A percentile compares a stretch with the other conserved stretches of the same genome.
Conservation (phyloP, 805 yeast genomes). For the Candida railenensis region DNA sequence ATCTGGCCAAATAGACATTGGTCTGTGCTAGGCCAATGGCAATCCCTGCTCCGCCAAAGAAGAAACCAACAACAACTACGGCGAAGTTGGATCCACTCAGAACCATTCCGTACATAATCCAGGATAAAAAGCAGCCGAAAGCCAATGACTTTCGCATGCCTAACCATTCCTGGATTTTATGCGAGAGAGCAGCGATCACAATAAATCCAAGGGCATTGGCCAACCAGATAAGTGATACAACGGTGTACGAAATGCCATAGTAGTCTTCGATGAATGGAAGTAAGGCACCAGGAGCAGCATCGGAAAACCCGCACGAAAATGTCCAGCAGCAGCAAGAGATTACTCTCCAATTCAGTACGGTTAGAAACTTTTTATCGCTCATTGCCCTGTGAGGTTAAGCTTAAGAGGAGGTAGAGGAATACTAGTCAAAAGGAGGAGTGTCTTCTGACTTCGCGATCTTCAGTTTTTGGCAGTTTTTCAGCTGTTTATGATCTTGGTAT, state of each 20-base stretch:
- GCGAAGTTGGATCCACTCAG: conserved; percentile 50
- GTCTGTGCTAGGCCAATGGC: conserved; percentile 51
- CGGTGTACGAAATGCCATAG: conserved; percentile 47
- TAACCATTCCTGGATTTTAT: conserved; percentile 37
- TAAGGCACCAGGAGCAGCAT: conserved; percentile 61
- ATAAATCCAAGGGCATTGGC: conserved; percentile 56
- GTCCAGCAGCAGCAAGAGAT: conserved; percentile 40
- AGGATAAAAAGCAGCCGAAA: conserved; percentile 34
- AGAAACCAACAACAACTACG: conserved; percentile 47
- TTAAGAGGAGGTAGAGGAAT: conserved; percentile 8
- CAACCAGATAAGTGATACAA: conserved; percentile 58
- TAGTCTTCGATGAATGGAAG: conserved; percentile 51
- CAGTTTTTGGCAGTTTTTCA: too few relatives aligned
- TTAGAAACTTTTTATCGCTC: neutral
- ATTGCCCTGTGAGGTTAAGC: conserved; percentile 16
- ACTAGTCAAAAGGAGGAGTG: too few relatives aligned
- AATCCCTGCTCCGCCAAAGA: conserved; percentile 57
- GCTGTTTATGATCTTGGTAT: too few relatives aligned
- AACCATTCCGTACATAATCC: conserved; percentile 44
- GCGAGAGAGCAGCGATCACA: conserved; percentile 47
- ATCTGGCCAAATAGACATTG: conserved; percentile 49
- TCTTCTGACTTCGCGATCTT: too few relatives aligned
- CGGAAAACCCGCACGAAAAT: conserved; percentile 45
- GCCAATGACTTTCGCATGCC: conserved; percentile 42
- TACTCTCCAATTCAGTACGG: conserved; percentile 25